phyloP scores from a whole-genome alignment of 2,329 filamentous ascomycete genomes.

The Fonsecaea pedrosoi region DNA sequence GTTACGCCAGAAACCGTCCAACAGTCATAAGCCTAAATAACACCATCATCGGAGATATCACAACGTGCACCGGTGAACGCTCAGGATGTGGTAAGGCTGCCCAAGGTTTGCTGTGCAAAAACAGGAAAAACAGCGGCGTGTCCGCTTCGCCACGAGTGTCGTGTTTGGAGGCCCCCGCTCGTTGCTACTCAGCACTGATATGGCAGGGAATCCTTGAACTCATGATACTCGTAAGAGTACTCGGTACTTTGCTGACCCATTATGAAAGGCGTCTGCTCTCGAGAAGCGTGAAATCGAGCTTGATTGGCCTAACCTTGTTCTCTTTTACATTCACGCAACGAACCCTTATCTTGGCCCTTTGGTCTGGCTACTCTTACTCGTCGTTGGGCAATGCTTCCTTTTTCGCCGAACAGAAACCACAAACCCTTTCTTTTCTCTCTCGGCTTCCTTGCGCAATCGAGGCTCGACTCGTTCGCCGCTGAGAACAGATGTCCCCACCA shows the following conservation, averaged over 20 bases:
- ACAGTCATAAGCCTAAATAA: not conserved
- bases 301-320: slow-evolving; percentile 18
- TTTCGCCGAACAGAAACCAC: not conserved
- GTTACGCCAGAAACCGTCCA: not conserved
- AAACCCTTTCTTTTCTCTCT: not conserved
- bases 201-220: not conserved
- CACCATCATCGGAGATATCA: not conserved
- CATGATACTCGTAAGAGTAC: not conserved
- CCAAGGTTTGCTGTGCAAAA: not conserved
- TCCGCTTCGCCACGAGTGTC: slow-evolving; percentile 8
- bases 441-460: slow-evolving; percentile 1
- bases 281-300: slow-evolving; percentile 9
- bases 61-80: slow-evolving; percentile 4
- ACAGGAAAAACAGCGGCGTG: not conserved
- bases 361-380: not conserved
- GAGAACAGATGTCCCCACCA: not conserved
- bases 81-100: slow-evolving; percentile 20
- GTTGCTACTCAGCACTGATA: slow-evolving; percentile 5
- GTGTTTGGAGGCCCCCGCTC: not conserved
- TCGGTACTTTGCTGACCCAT: slow-evolving; percentile 13
- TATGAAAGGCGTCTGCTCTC: slow-evolving; percentile 9
- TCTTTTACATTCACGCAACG: slow-evolving; percentile 10
- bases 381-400: not conserved
- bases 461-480: not conserved
- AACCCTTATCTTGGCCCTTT: slow-evolving; percentile 27